Percentiles rank a stretch among this genome's conserved stretches.
Evolutionary conservation across 176 grass and related monocot species (phyloP).

Genomic region (Ensete ventricosum): DNA sequence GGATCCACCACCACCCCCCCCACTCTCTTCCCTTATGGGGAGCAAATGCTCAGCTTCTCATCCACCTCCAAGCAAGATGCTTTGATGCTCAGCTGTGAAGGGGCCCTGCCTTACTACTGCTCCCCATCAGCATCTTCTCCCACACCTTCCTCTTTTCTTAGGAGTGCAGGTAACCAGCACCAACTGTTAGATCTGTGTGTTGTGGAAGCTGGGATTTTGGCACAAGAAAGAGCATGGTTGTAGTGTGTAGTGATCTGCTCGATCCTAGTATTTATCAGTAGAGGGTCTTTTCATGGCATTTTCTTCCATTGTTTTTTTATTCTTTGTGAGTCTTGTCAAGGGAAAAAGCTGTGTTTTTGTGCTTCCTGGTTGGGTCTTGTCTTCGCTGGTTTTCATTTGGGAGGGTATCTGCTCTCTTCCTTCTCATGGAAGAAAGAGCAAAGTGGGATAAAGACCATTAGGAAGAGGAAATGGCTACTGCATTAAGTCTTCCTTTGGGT

Average conservation of each 20-base stretch:
- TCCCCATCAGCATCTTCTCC: conserved; percentile 19
- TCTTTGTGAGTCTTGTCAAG: conserved; percentile 48
- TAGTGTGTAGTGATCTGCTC: conserved; percentile 15
- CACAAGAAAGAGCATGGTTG: too few relatives aligned
- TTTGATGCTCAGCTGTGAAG: conserved; percentile 16
- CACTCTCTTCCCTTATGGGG: conserved; percentile 28
- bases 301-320: conserved; percentile 9
- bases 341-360: conserved; percentile 36
- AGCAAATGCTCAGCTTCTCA: conserved; percentile 44
- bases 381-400: conserved; percentile 37
- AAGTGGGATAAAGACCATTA: conserved; percentile 12
- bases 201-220: conserved; percentile 24
- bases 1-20: conserved; percentile 13
- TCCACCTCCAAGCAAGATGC: conserved; percentile 19
- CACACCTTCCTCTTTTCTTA: conserved; percentile 21
- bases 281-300: conserved; percentile 21
- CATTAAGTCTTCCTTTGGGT: not conserved
- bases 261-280: conserved; percentile 18
- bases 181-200: not conserved
- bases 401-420: conserved; percentile 15
- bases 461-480: conserved; percentile 12
- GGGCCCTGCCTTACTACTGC: conserved; percentile 23
- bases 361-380: conserved; percentile 27
- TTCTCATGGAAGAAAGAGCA: conserved; percentile 20
- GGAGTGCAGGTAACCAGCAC: conserved; percentile 27